A percentile compares a stretch with the other conserved stretches of the same genome.
These are phyloP conservation scores for Wickerhamiella occidentalis DNA, from an alignment of 805 yeast species.

Conservation along the genomic window DNA sequence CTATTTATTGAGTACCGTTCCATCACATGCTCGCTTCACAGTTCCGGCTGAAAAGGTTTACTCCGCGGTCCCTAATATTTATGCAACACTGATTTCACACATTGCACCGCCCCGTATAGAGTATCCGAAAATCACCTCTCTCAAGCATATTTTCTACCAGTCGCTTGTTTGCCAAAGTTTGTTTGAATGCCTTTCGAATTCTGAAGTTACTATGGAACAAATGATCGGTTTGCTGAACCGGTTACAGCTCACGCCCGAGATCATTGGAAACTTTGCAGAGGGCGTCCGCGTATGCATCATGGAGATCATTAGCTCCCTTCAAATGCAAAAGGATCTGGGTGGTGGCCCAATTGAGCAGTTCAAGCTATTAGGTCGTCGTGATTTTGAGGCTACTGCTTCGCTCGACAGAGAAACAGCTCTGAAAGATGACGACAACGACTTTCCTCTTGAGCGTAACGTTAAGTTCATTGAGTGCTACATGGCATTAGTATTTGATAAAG, in stretches of 20 bases:
- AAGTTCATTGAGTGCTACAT: constrained; percentile 20
- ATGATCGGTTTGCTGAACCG: constrained; percentile 53
- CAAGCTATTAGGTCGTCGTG: constrained; percentile 8
- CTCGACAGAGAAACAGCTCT: constrained; percentile 31
- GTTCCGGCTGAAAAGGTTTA: constrained; percentile 27
- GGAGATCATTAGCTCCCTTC: constrained; percentile 35
- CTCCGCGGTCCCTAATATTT: constrained; percentile 33
- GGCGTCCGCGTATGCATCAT: constrained; percentile 60
- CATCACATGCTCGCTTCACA: constrained; percentile 18
- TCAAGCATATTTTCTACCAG: constrained; percentile 9
- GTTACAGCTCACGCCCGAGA: constrained; percentile 35
- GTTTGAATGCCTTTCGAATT: constrained; percentile 32
- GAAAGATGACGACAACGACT: neutral
- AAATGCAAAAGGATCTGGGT: constrained; percentile 15
- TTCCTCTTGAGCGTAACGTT: neutral
- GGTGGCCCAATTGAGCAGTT: constrained; percentile 3
- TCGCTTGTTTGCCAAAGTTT: constrained; percentile 1
- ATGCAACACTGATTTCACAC: constrained; percentile 35
- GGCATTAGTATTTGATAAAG: constrained; percentile 47
- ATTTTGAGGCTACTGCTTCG: constrained; percentile 3
- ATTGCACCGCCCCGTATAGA: constrained; percentile 4
- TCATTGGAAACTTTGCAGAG: constrained; percentile 57
- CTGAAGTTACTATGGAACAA: constrained; percentile 36
- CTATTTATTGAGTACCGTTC: constrained; percentile 15
- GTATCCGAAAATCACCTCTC: neutral